Base-by-base conservation (phyloP, 2,329 filamentous ascomycete genomes). In the Zymoseptoria pseudotritici region DNA sequence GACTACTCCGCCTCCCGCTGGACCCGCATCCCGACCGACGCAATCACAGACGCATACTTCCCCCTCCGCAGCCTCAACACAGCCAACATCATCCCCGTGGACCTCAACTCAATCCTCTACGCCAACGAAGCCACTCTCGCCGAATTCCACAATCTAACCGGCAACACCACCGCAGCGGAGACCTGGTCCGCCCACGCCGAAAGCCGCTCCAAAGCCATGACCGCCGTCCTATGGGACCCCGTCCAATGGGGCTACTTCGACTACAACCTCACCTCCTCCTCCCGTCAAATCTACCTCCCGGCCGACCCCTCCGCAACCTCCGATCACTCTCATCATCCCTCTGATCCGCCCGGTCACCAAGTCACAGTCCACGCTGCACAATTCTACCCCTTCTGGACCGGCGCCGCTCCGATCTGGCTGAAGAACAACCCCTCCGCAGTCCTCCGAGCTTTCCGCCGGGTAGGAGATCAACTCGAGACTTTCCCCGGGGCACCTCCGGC, bases 351-450 rank as follows among this genome's bases (percentile, higher is more conserved):
- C 1, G 84, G 81, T 50, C 71, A 81, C 49, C 83, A 87, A 69
- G 75, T 86, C 21, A 68, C 81, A 60, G 86, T 87, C 69, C 74
- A 81, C 60, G 72, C 82, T 8, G 80, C 80, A 0, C 85, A 88
- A 69, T 83, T 86, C 71, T 87, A 85, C 69, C 86, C 86, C 1
- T 88, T 88, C 78, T 88, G 86, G 85, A 82, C 83, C 1, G 85
- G 86, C 20, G 84, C 86, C 1, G 86, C 85, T 0, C 84, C 84
- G 0, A 67, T 71, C 0, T 73, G 78, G 60, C 76, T 88, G 63
- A 83, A 80, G 69, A 75, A 82, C 63, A 83, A 87, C 69, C 82
- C 86, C 0, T 75, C 79, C 20, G 82, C 84, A 2, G 78, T 88
- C 22, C 77, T 79, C 58, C 76, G 73, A 19, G 82, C 80, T 0